A percentile compares a stretch with the other conserved stretches of the same genome.
These are phyloP conservation scores for Lithocarpus polystachyus DNA, from an alignment of 306 rosid species.

Conservation along the genomic window DNA sequence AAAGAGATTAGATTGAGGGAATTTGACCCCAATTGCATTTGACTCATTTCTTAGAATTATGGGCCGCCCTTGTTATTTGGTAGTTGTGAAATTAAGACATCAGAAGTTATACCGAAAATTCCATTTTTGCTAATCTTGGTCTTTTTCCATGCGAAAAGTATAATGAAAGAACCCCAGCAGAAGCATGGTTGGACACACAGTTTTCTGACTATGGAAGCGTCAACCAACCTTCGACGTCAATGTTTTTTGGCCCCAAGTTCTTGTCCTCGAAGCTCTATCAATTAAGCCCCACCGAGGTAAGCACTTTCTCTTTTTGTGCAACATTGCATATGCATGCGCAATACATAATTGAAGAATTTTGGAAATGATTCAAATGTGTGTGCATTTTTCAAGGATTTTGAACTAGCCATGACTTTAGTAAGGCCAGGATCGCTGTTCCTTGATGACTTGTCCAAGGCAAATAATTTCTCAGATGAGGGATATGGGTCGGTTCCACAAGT, in stretches of 20 bases:
- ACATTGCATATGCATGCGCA: too few species aligned
- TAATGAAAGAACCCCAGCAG: constrained; percentile 8
- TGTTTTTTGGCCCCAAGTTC: constrained; percentile 36
- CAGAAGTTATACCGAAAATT: not conserved
- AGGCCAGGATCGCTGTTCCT: constrained; percentile 39
- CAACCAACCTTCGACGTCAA: constrained; percentile 20
- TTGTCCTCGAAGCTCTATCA: constrained; percentile 40
- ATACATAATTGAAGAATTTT: not conserved
- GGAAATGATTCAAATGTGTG: not conserved
- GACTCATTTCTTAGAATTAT: too few species aligned
- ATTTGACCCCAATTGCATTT: too few species aligned
- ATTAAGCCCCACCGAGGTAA: constrained; percentile 51
- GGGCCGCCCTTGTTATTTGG: too few species aligned
- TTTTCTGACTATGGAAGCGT: constrained; percentile 20
- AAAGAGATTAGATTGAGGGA: too few species aligned
- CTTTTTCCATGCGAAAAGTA: constrained; percentile 18
- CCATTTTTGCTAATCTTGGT: not conserved
- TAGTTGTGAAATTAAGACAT: too few species aligned
- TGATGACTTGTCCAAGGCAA: constrained; percentile 34
- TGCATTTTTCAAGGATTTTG: constrained; percentile 41
- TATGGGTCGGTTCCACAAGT: constrained; percentile 42
- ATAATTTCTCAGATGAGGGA: constrained; percentile 31
- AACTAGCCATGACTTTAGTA: constrained; percentile 31
- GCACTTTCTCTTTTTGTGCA: not conserved
- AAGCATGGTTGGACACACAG: constrained; percentile 39